Base-by-base conservation (phyloP, 306 rosid species). In the Cyamopsis tetragonoloba region DNA sequence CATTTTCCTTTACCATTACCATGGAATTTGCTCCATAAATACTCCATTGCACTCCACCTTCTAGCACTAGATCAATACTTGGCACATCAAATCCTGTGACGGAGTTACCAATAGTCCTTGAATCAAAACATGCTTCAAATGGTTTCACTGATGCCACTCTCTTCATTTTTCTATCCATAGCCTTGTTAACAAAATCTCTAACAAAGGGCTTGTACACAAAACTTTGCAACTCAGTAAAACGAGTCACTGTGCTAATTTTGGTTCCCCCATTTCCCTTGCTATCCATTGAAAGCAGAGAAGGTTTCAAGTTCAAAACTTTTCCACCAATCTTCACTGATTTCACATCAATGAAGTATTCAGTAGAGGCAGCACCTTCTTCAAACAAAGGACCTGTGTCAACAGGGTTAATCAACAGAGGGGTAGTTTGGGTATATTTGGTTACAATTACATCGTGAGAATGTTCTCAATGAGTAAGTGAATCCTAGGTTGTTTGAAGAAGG, bases 81-180 rank as follows among this genome's bases (percentile, higher is more conserved):
- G 84, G 87, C 41, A 72, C 68, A 3, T 23, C 37, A 0, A 60
- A 30, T 31, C 72, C 72, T 9, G 37, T 22, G 0, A 4, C 10
- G n/a, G 67, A 59, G 5, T 26, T 62, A 1, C 11, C 35, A 27
- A 35, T 34, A 11, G 44, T 68, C 17, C 18, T 63, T 44, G 50
- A 32, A 10, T 77, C 80, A 8, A 34, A 83, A 48, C 87, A 83
- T 1, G 82, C 80, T 66, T 59, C 77, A 27, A 76, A 79, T 47
- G 79, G 80, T 22, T 62, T 24, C 68, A 72, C 84, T 10, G 80
- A 54, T 6, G 65, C 37, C 18, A 72, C 82, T 35, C 78, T 72
- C 48, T 71, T 76, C n/a, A 72, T 32, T 28, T 48, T 83, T 8
- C 74, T 79, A 5, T 53, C 58, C 0, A 43, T 31, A 31, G 84